phyloP scores from a whole-genome alignment of 1,284 basidiomycete species.

The Ganoderma lingzhi region DNA sequence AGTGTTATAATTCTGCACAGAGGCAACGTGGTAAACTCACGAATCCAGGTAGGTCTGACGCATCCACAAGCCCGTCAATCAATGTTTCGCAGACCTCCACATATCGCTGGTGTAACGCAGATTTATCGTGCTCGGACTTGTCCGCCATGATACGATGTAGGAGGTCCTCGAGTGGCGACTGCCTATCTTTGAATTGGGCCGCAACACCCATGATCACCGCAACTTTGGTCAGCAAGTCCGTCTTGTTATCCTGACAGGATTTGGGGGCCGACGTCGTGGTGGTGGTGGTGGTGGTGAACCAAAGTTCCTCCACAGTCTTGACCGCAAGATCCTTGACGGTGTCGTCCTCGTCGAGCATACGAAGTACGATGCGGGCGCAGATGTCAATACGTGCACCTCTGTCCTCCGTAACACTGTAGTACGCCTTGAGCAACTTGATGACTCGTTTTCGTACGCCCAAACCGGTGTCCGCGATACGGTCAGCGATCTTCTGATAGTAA shows the following conservation, averaged over 20 bases:
- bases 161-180: conserved; percentile 86
- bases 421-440: conserved; percentile 89
- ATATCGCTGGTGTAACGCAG: conserved; percentile 68
- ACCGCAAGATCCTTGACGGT: conserved; percentile 91
- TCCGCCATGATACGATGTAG: conserved; percentile 81
- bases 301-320: conserved; percentile 89
- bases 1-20: conserved; percentile 23
- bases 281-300: conserved; percentile 64
- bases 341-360: conserved; percentile 93
- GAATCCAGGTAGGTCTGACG: conserved; percentile 78
- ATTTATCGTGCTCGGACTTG: conserved; percentile 60
- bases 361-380: conserved; percentile 82
- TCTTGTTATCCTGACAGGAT: conserved; percentile 52
- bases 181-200: conserved; percentile 81
- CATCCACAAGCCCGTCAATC: conserved; percentile 89
- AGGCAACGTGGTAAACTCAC: conserved; percentile 52
- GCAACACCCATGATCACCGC: conserved; percentile 88
- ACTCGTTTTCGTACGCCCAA: conserved; percentile 94
- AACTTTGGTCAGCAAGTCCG: conserved; percentile 65
- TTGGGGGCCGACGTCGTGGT: conserved; percentile 47
- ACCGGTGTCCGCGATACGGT: conserved; percentile 94
- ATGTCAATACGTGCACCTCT: conserved; percentile 78
- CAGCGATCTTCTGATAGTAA: conserved; percentile 88
- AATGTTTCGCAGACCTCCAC: conserved; percentile 83
- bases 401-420: conserved; percentile 75